Evolutionary conservation across 345 rosid genomes (phyloP), one percentile per base, ranked within the genome.

Genomic region (Draba incana): DNA sequence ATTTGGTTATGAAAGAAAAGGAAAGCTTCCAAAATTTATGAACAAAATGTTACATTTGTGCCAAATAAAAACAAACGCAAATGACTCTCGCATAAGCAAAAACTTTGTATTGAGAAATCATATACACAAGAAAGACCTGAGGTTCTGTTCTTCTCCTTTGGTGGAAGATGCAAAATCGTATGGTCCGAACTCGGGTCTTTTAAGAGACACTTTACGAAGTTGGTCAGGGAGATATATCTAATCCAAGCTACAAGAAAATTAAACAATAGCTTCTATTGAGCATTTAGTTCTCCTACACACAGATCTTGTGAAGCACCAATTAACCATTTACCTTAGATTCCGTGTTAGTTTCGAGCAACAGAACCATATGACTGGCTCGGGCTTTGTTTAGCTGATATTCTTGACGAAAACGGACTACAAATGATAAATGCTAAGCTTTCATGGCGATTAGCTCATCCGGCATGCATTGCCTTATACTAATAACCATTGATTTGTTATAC

Each of bases 401-500:
- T 57, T 42, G n/a, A 57, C 57, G 16, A 6, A 49, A 47, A 20
- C 57, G 27, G 23, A 16, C 16, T 10, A 39, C 9, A 15, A 42
- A 12, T 8, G 35, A 31, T 23, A 48, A 28, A 20, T 5, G 27
- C 46, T 74, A 74, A 16, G 68, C 37, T 45, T 45, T 60, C 78
- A 74, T 74, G 57, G 78, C 57, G 7, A 68, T 74, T 51, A 74
- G 46, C 39, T 74, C 74, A 24, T 53, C 78, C 6, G 52, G 9
- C 64, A 59, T 52, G 58, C 78, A 68, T 59, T 68, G 62, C 23
- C 73, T 74, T 44, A 74, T 27, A 33, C 31, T 74, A 59, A 74
- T 74, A 45, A 60, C 63, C 74, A 74, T 74, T 55, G 78, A 68
- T 27, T 62, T 74, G 59, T 74, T 74, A 61, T 60, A 62, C 9